Conservation (phyloP, 164 flowering plant species). For the Liquidambar formosana region DNA sequence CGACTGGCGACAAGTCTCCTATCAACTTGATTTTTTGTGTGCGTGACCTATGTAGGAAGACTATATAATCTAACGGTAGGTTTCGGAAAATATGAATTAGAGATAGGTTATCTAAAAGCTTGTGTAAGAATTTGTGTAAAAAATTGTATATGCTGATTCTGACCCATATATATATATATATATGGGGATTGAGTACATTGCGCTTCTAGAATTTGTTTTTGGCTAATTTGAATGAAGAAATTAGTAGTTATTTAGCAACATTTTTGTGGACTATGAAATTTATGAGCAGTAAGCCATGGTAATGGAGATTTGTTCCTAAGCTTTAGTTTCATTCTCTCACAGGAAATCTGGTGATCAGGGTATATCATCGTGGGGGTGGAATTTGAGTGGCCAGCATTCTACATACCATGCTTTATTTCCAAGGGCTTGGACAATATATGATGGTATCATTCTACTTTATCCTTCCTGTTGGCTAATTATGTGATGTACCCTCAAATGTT, state of each 20-base stretch:
- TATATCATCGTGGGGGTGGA: constrained; percentile 98
- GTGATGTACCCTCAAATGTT: background rate
- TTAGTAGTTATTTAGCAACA: background rate
- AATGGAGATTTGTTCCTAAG: background rate
- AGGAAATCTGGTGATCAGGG: constrained; percentile 83
- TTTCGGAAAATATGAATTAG: too few relatives aligned
- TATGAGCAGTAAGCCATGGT: background rate
- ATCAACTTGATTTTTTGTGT: too few relatives aligned
- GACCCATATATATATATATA: too few relatives aligned
- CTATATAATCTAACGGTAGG: too few relatives aligned
- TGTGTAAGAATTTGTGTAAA: too few relatives aligned
- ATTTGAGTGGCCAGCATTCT: constrained; percentile 92
- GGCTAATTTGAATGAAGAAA: background rate
- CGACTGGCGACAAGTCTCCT: too few relatives aligned
- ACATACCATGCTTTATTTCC: constrained; percentile 98
- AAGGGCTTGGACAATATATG: constrained; percentile 97
- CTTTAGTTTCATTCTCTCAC: constrained; percentile 13
- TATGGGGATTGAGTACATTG: too few relatives aligned
- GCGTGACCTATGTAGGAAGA: too few relatives aligned
- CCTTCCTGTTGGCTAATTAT: background rate
- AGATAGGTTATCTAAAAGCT: too few relatives aligned
- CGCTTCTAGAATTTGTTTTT: background rate
- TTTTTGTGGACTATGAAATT: background rate
- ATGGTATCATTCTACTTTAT: constrained; percentile 47
- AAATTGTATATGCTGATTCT: too few relatives aligned